Evolutionary conservation across 2,329 filamentous ascomycete genomes (phyloP).

Genomic region (Verticillium tricorpus): DNA sequence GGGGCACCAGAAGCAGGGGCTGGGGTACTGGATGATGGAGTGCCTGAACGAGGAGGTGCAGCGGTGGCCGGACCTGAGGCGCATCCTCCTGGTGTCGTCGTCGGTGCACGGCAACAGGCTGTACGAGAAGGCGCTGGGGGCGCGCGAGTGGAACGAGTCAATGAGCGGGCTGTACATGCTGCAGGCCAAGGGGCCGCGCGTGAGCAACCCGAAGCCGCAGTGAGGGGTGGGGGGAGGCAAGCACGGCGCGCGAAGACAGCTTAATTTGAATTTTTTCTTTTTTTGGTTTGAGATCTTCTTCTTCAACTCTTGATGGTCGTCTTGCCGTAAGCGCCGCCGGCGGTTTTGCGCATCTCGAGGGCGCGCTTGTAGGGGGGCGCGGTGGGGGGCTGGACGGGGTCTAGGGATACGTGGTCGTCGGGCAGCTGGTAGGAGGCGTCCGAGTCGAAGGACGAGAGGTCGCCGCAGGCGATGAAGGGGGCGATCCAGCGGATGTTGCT

Average conservation of each 20-base stretch:
- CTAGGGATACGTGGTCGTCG: conserved; percentile 78
- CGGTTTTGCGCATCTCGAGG: conserved; percentile 73
- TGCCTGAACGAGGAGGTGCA: conserved; percentile 53
- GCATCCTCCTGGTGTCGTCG: conserved; percentile 50
- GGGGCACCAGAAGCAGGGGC: conserved; percentile 54
- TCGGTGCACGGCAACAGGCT: conserved; percentile 28
- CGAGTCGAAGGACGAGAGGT: conserved; percentile 90
- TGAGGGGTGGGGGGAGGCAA: background rate
- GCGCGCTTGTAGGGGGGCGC: conserved; percentile 93
- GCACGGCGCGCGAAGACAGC: background rate
- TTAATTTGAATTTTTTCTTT: background rate
- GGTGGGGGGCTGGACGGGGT: conserved; percentile 91
- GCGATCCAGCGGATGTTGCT: conserved; percentile 70
- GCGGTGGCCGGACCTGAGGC: conserved; percentile 55
- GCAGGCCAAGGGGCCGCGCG: conserved; percentile 32
- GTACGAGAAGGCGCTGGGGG: conserved; percentile 44
- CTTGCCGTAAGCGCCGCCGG: conserved; percentile 74
- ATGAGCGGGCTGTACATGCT: conserved; percentile 34
- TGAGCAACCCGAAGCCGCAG: background rate
- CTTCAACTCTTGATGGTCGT: conserved; percentile 38
- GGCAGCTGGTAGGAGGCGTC: conserved; percentile 92
- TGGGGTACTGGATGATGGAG: conserved; percentile 61
- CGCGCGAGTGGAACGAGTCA: conserved; percentile 37
- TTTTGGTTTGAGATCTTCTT: background rate
- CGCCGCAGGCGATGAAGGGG: conserved; percentile 94